phyloP scores from a whole-genome alignment of 352 stramenopile species.

The Phytophthora sp. region DNA sequence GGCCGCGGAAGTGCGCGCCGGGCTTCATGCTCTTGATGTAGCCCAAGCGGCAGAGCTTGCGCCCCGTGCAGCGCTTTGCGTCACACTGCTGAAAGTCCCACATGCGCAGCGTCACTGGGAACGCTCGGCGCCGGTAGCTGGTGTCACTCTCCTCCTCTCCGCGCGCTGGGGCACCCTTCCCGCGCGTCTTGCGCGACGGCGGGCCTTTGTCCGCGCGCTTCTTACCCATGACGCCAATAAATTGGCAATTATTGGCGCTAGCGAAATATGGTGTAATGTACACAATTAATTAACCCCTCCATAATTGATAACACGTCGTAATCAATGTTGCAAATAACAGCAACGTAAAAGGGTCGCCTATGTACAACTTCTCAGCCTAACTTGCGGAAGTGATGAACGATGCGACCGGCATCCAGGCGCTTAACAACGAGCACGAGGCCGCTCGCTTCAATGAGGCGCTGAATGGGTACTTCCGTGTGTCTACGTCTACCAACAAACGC shows the following conservation, averaged over 20 bases:
- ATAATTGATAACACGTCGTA: too few species aligned
- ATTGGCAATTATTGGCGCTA: too few species aligned
- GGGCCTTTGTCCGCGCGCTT: slow-evolving; percentile 36
- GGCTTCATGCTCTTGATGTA: slow-evolving; percentile 94
- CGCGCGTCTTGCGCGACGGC: slow-evolving; percentile 21
- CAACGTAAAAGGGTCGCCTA: too few species aligned
- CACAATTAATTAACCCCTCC: too few species aligned
- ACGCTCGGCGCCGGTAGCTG: slow-evolving; percentile 71
- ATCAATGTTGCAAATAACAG: too few species aligned
- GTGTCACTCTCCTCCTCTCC: slow-evolving; percentile 73
- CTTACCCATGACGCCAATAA: too few species aligned
- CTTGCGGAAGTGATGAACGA: background rate
- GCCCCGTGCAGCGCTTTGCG: slow-evolving; percentile 93
- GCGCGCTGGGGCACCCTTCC: slow-evolving; percentile 13
- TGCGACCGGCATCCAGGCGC: slow-evolving; percentile 2
- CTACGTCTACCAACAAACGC: slow-evolving; percentile 13
- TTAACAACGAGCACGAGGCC: slow-evolving; percentile 36
- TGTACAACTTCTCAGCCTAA: too few species aligned
- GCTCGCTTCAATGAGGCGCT: slow-evolving; percentile 34
- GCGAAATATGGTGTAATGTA: too few species aligned
- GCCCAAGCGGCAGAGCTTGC: slow-evolving; percentile 91
- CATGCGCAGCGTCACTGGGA: slow-evolving; percentile 90
- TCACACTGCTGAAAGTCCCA: slow-evolving; percentile 97
- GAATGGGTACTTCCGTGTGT: slow-evolving; percentile 32
- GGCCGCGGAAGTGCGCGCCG: slow-evolving; percentile 92